Conservation (phyloP, 495 filamentous ascomycete species). For the Xylaria curta region DNA sequence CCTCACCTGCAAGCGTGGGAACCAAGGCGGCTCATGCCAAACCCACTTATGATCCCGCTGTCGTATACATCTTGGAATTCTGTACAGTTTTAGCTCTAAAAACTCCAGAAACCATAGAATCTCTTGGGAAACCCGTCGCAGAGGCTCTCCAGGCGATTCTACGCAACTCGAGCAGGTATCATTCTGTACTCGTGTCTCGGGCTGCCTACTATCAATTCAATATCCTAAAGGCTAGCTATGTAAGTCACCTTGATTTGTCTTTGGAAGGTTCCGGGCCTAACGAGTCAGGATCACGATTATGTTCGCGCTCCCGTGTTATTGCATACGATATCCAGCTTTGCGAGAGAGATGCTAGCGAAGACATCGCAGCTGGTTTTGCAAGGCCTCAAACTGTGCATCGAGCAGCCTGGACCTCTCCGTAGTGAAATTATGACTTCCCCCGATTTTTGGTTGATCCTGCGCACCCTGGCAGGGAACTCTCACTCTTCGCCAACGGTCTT, state of each 20-base stretch:
- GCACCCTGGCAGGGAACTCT: slow-evolving; percentile 68
- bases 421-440: slow-evolving; percentile 95
- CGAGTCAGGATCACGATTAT: slow-evolving; percentile 78
- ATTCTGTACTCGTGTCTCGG: slow-evolving; percentile 80
- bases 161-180: slow-evolving; percentile 76
- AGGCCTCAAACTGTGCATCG: slow-evolving; percentile 80
- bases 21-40: slow-evolving; percentile 56
- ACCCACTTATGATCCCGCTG: slow-evolving; percentile 81
- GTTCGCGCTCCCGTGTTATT: slow-evolving; percentile 91
- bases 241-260: slow-evolving; percentile 53
- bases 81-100: slow-evolving; percentile 84
- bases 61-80: slow-evolving; percentile 88
- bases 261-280: slow-evolving; percentile 27
- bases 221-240: slow-evolving; percentile 85
- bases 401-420: slow-evolving; percentile 73
- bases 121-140: slow-evolving; percentile 77
- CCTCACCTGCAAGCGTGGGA: slow-evolving; percentile 61
- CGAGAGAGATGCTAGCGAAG: slow-evolving; percentile 75
- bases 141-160: slow-evolving; percentile 81
- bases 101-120: slow-evolving; percentile 71
- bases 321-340: slow-evolving; percentile 87
- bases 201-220: slow-evolving; percentile 86
- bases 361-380: slow-evolving; percentile 76
- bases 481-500: slow-evolving; percentile 81
- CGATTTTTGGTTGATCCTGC: slow-evolving; percentile 95